Evolutionary conservation across 495 filamentous ascomycete genomes (phyloP), one percentile per base, ranked within the genome.

Genomic region (Amphirosellinia nigrospora): DNA sequence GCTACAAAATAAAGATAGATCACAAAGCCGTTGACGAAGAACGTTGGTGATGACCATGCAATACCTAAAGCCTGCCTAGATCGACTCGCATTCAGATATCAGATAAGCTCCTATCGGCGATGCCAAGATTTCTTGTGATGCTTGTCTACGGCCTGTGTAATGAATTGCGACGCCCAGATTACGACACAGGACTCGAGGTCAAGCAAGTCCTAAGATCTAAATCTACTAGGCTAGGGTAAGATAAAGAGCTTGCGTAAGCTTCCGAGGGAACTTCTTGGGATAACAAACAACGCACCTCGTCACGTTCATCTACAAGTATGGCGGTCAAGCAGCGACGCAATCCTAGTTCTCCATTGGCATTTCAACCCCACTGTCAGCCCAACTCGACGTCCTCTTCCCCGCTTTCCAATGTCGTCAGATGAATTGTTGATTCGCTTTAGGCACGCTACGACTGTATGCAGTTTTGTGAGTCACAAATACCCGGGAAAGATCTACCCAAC

Each of bases 181-280:
- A 65, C 63, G 46, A 65, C 46, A 28, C 36, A 55, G 60, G 48
- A 55, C 61, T 43, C 32, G 63, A 55, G 13, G 48, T 43, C 36
- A 23, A 55, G 34, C 62, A 64, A 13, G 32, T 58, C 32, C 32
- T 9, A n/a, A 48, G 45, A 23, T 41, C 13, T 41, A 34, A 19
- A 58, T 66, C 36, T 30, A 13, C 50, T 59, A 48, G 43, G 48
- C 72, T 59, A 41, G 66, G 36, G 43, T 19, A 32, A 53, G 55
- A 60, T 32, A 61, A 70, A 63, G 68, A 67, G 67, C 70, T 69
- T 72, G 55, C 74, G 75, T 77, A 73, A 77, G 72, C 73, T 58
- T 70, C 63, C 68, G 41, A 32, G 32, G 48, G 63, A 53, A 28
- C 63, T 65, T 19, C 28, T 52, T 15, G 8, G 6, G 11, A 32